phyloP scores from a whole-genome alignment of 768 basidiomycete species.

The Thelephora ganbajun region DNA sequence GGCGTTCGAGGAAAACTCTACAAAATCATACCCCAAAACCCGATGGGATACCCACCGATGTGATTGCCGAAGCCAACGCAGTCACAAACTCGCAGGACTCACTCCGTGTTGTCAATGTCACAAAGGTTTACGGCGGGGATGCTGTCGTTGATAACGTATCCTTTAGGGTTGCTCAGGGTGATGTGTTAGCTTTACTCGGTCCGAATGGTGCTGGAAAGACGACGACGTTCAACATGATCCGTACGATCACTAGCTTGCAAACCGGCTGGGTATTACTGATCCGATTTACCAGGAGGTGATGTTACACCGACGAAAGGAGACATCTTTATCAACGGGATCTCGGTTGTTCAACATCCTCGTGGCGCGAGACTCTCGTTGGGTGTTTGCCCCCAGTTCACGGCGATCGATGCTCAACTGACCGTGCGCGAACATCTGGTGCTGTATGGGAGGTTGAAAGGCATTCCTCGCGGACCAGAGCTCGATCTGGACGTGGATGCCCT shows the following conservation, averaged over 20 bases:
- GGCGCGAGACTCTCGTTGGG: constrained; percentile 57
- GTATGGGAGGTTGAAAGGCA: constrained; percentile 63
- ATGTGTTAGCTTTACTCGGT: constrained; percentile 60
- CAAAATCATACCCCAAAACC: not conserved
- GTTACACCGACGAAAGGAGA: constrained; percentile 56
- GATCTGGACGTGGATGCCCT: constrained; percentile 39
- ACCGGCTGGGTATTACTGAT: not conserved
- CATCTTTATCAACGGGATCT: constrained; percentile 49
- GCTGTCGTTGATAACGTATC: constrained; percentile 63
- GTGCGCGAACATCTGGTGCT: constrained; percentile 64
- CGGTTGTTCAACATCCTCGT: constrained; percentile 49
- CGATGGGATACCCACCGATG: constrained; percentile 33
- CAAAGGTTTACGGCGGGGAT: constrained; percentile 40
- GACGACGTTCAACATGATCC: constrained; percentile 70
- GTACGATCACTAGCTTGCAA: constrained; percentile 24
- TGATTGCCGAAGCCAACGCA: constrained; percentile 35
- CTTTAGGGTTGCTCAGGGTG: constrained; percentile 47
- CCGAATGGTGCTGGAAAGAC: constrained; percentile 82
- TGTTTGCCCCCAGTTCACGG: constrained; percentile 77
- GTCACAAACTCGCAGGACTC: constrained; percentile 37
- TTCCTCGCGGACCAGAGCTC: constrained; percentile 35
- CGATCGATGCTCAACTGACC: constrained; percentile 65
- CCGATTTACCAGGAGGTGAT: constrained; percentile 40
- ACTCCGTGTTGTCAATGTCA: constrained; percentile 47
- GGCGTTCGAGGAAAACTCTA: not conserved